Evolutionary conservation across 768 basidiomycete genomes (phyloP).

Genomic region (Mrakia frigida): DNA sequence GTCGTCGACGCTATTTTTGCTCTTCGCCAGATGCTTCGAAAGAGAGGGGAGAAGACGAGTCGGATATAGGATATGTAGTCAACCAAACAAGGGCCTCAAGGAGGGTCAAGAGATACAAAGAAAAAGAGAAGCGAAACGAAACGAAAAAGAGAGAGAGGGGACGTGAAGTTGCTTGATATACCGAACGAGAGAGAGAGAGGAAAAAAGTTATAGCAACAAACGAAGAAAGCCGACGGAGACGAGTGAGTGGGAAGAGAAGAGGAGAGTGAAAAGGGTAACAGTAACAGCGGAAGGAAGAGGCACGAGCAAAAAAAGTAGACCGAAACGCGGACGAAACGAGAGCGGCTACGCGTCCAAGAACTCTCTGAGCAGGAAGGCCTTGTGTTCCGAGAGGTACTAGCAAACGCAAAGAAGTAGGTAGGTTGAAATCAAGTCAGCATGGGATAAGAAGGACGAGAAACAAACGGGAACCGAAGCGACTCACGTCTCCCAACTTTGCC

Average conservation of each 20-base stretch:
- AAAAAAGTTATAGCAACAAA: slow-evolving; percentile 6
- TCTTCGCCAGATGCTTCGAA: too few relatives aligned
- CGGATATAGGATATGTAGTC: not conserved
- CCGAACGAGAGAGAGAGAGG: too few relatives aligned
- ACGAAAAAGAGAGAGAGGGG: not conserved
- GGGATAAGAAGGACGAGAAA: too few relatives aligned
- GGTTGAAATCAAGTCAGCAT: not conserved
- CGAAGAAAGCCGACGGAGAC: not conserved
- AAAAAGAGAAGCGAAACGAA: not conserved
- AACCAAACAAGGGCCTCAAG: not conserved
- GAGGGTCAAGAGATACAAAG: not conserved
- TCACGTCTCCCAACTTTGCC: slow-evolving; percentile 23
- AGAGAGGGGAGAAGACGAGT: too few relatives aligned
- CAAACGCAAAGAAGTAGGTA: not conserved
- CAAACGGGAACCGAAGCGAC: not conserved
- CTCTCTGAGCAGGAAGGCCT: slow-evolving; percentile 9
- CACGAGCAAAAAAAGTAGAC: not conserved
- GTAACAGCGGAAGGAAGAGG: not conserved
- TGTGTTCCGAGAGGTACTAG: slow-evolving; percentile 20
- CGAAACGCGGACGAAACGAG: not conserved
- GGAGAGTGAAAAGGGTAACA: not conserved
- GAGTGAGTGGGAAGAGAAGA: not conserved
- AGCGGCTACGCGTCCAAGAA: slow-evolving; percentile 2
- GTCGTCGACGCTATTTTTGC: too few relatives aligned
- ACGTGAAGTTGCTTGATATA: not conserved